phyloP scores from a whole-genome alignment of 768 basidiomycete species.

The Pulveroboletus sp. region DNA sequence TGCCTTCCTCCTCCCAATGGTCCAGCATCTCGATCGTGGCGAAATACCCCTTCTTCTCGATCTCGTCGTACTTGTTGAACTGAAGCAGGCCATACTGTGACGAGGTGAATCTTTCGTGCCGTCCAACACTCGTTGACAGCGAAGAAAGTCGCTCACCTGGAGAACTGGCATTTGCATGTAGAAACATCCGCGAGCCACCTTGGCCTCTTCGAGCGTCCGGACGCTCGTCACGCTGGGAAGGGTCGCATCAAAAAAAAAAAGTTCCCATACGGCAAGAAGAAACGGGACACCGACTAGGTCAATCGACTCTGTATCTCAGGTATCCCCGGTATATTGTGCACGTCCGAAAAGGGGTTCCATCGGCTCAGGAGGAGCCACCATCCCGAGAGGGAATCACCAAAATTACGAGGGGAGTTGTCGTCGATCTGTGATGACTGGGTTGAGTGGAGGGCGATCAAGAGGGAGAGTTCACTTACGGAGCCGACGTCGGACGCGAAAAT shows the following conservation, averaged over 20 bases:
- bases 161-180: conserved; percentile 97
- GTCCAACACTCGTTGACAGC: background rate
- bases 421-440: conserved; percentile 72
- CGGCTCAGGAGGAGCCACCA: conserved; percentile 94
- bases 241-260: too few species aligned
- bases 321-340: conserved; percentile 75
- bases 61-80: conserved; percentile 85
- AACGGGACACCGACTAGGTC: conserved; percentile 70
- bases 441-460: too few species aligned
- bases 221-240: conserved; percentile 84
- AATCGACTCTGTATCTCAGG: conserved; percentile 92
- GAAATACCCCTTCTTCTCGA: conserved; percentile 75
- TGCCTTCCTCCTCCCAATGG: conserved; percentile 79
- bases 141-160: conserved; percentile 47
- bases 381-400: conserved; percentile 92
- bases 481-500: conserved; percentile 95
- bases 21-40: conserved; percentile 68
- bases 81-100: conserved; percentile 85
- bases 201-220: conserved; percentile 93
- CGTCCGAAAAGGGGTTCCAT: conserved; percentile 86
- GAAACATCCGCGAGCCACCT: conserved; percentile 79
- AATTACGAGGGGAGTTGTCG: conserved; percentile 91
- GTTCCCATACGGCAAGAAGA: background rate
- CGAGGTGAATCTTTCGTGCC: background rate
- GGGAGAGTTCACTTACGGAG: conserved; percentile 70